Conservation (phyloP, 2,329 filamentous ascomycete genomes). For the Verruconis gallopava region DNA sequence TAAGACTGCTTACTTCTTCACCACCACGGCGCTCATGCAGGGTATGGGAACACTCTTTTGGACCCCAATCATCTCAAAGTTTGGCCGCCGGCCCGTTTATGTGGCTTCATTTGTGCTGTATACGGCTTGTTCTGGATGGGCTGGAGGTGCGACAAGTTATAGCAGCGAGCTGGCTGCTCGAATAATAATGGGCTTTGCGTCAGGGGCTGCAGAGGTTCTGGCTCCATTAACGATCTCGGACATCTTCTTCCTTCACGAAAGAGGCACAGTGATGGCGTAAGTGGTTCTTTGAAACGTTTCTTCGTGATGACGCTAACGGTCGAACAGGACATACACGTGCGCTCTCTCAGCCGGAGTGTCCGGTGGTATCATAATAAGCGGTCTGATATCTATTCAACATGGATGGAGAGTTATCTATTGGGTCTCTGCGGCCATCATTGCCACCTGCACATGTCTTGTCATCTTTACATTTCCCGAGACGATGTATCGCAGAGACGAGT, state of each 20-base stretch:
- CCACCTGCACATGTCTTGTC: no score
- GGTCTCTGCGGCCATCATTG: no score
- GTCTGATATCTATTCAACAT: not conserved
- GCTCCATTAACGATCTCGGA: conserved; percentile 41
- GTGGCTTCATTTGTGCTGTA: conserved; percentile 16
- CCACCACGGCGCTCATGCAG: not conserved
- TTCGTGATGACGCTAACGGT: no score
- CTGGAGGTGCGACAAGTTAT: conserved; percentile 11
- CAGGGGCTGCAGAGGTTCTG: conserved; percentile 38
- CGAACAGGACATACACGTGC: no score
- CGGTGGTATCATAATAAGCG: not conserved
- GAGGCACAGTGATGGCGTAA: conserved; percentile 38
- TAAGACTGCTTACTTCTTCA: not conserved
- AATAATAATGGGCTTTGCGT: conserved; percentile 40
- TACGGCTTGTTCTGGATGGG: conserved; percentile 9
- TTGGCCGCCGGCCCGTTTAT: conserved; percentile 24
- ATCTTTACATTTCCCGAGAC: conserved; percentile 10
- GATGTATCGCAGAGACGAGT: conserved; percentile 29
- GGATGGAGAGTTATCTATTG: not conserved
- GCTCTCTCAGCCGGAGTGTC: no score
- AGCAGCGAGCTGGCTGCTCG: conserved; percentile 28
- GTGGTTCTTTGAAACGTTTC: no score
- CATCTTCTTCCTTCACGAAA: conserved; percentile 44
- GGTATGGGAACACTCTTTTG: conserved; percentile 22
- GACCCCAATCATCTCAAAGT: conserved; percentile 27